Percentiles rank a stretch among this genome's conserved stretches.
phyloP scores from a whole-genome alignment of 1,284 basidiomycete species.

The Ganoderma multipileum region DNA sequence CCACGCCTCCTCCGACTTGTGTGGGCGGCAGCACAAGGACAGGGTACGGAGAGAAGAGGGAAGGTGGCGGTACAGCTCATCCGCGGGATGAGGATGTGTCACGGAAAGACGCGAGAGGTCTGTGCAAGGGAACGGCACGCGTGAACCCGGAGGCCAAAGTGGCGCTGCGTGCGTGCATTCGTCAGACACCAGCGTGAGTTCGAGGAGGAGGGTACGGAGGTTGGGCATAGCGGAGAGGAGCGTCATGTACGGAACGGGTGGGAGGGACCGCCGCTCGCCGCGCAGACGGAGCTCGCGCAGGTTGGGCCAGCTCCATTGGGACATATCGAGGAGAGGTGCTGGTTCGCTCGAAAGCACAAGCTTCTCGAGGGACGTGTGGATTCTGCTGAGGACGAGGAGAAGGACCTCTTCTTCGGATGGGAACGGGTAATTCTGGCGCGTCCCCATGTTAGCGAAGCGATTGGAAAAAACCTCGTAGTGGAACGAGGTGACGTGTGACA shows the following conservation, averaged over 20 bases:
- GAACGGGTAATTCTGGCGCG: neutral
- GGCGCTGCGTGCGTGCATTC: neutral
- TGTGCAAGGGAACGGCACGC: neutral
- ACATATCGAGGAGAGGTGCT: neutral
- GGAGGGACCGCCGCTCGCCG: neutral
- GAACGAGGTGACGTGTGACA: neutral
- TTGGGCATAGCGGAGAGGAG: neutral
- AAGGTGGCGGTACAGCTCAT: constrained; percentile 4
- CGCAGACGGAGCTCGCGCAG: neutral
- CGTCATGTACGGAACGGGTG: neutral
- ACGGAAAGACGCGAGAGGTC: neutral
- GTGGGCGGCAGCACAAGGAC: neutral
- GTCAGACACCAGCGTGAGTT: neutral
- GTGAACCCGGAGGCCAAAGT: neutral
- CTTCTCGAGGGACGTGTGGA: neutral
- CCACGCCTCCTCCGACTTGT: neutral
- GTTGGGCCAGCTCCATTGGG: neutral
- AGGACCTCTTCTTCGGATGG: neutral
- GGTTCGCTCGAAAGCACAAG: neutral
- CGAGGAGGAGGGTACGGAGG: neutral
- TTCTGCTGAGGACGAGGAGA: neutral
- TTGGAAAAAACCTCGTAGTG: neutral
- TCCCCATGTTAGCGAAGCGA: neutral
- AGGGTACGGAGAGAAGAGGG: neutral
- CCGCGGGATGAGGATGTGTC: constrained; percentile 6